Evolutionary conservation across 2,329 filamentous ascomycete species (phyloP).

Genomic region (Colletotrichum agaves): DNA sequence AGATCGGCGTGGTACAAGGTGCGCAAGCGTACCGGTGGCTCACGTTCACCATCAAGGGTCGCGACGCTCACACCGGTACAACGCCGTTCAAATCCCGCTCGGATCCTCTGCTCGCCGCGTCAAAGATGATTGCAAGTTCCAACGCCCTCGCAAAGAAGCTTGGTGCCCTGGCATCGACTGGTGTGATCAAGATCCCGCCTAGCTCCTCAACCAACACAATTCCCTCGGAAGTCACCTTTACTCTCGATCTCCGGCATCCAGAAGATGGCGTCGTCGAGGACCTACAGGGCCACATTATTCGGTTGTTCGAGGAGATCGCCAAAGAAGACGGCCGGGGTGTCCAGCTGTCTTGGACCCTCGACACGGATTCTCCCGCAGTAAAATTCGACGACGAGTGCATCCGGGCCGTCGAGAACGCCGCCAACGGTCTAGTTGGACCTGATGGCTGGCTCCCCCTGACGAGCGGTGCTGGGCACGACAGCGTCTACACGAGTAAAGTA

Average conservation of each 20-base stretch:
- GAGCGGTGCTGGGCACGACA: slow-evolving; percentile 59
- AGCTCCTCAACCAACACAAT: slow-evolving; percentile 40
- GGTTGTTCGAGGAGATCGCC: slow-evolving; percentile 41
- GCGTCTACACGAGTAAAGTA: slow-evolving; percentile 67
- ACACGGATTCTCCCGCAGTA: slow-evolving; percentile 70
- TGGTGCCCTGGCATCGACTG: slow-evolving; percentile 74
- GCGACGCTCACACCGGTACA: slow-evolving; percentile 80
- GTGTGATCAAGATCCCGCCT: slow-evolving; percentile 61
- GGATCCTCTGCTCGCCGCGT: slow-evolving; percentile 75
- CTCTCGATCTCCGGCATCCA: slow-evolving; percentile 39
- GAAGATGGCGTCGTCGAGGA: slow-evolving; percentile 31
- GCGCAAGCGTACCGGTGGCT: slow-evolving; percentile 83
- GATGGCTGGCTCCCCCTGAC: slow-evolving; percentile 50
- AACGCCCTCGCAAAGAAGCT: slow-evolving; percentile 70
- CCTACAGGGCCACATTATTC: slow-evolving; percentile 40
- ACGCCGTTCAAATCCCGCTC: slow-evolving; percentile 74
- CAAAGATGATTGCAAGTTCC: slow-evolving; percentile 73
- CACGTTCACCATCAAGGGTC: slow-evolving; percentile 71
- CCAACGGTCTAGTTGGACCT: slow-evolving; percentile 64
- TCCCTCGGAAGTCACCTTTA: slow-evolving; percentile 35
- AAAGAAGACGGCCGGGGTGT: slow-evolving; percentile 45
- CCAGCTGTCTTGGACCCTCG: slow-evolving; percentile 67
- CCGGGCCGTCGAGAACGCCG: slow-evolving; percentile 69
- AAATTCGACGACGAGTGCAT: slow-evolving; percentile 77
- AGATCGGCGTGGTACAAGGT: slow-evolving; percentile 76